Conservation (phyloP, 371 early-diverging fungal species). For the Rhizopus arrhizus region DNA sequence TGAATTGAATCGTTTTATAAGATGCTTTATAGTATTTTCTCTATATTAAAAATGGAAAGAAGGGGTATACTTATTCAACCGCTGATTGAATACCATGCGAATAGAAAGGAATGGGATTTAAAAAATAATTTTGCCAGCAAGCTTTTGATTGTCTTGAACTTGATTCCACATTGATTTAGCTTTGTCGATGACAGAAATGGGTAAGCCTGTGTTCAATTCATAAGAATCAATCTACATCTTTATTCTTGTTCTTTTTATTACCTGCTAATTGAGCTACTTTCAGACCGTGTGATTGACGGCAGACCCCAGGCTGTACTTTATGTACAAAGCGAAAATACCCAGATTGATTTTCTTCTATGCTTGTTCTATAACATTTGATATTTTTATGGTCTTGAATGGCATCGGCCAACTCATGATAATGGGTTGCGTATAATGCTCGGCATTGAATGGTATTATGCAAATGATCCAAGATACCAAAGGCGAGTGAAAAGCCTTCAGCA, state of each 20-base stretch:
- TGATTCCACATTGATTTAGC: not conserved
- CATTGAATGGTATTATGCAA: slow-evolving; percentile 67
- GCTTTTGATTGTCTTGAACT: not conserved
- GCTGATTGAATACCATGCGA: too few relatives aligned
- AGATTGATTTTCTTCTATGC: slow-evolving; percentile 43
- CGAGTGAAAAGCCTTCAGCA: slow-evolving; percentile 90
- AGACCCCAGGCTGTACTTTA: slow-evolving; percentile 63
- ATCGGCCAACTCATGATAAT: slow-evolving; percentile 87
- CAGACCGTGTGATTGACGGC: slow-evolving; percentile 67
- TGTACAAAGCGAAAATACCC: slow-evolving; percentile 65
- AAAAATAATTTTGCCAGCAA: not conserved
- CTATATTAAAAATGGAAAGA: not conserved
- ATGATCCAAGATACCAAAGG: slow-evolving; percentile 84
- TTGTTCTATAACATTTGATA: slow-evolving; percentile 61
- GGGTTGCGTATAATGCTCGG: slow-evolving; percentile 90
- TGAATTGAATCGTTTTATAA: not conserved
- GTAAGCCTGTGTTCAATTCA: not conserved
- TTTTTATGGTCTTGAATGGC: slow-evolving; percentile 20
- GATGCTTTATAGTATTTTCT: not conserved
- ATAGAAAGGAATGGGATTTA: not conserved
- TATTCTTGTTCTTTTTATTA: slow-evolving; percentile 7
- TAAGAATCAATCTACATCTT: not conserved
- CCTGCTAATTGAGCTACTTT: slow-evolving; percentile 74
- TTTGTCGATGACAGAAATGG: slow-evolving; percentile 3
- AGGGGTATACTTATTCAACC: not conserved